Base-by-base conservation (phyloP, 495 filamentous ascomycete species). In the Chaetomium cochliodes region DNA sequence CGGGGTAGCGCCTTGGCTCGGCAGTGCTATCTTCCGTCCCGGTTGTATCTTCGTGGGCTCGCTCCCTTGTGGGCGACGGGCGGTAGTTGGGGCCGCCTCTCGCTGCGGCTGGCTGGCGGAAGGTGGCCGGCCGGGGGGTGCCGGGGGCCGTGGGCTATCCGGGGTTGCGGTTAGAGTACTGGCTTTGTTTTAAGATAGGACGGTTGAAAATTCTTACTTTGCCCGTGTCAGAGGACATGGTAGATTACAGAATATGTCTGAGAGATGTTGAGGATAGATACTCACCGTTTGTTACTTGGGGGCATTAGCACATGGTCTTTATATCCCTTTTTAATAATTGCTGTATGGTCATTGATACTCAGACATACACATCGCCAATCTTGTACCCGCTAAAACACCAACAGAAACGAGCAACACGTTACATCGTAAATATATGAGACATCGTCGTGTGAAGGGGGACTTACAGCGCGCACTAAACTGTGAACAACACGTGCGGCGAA, bases 21-120 rank as follows among this genome's bases (percentile, higher is more conserved):
- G 44, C n/a, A n/a, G 44, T n/a, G 18, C 44, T 47, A n/a, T 47
- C n/a, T 22, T 47, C 44, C n/a, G 44, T 47, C 44, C 44, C 41
- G 3, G 16, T 44, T 44, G 13, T 15, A 9, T 9, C 16, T 44
- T 44, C 41, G 41, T 16, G 13, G 41, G 2, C 2, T 4, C 15
- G 16, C 41, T 44, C 13, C 41, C 13, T 44, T 44, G 16, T 16
- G 41, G 41, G 6, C 41, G 41, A 15, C 41, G 9, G 33, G 33
- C 33, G 33, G 41, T 44, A 4, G 41, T 18, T 5, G 41, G 13
- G 13, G 41, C 11, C 2, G 41, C 15, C 18, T 15, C 41, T 44
- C 33, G 41, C 11, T 44, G 2, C 15, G 41, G 41, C 2, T 18
- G 41, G 41, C 13, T 44, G 13, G 28, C 28, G 28, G 28, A 6